phyloP scores from a whole-genome alignment of 169 alveolate species.

The Plasmodium chabaudi region DNA sequence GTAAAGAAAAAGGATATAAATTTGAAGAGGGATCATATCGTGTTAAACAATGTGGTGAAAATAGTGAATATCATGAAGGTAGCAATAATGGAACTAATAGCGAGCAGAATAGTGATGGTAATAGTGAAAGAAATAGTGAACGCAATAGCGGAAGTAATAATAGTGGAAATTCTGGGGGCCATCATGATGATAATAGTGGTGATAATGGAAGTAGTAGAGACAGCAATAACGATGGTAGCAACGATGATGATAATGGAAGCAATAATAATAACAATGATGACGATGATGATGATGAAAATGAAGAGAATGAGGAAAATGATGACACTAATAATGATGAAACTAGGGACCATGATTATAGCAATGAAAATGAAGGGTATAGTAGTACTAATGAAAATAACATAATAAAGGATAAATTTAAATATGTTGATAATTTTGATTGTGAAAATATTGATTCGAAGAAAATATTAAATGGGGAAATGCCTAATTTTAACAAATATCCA shows the following conservation, averaged over 20 bases:
- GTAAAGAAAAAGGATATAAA: constrained; percentile 10
- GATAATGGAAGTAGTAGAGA: constrained; percentile 1
- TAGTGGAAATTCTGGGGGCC: not conserved
- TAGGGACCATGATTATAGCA: constrained; percentile 36
- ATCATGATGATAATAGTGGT: not conserved
- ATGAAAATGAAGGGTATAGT: constrained; percentile 38
- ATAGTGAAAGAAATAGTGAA: not conserved
- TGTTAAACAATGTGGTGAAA: not conserved
- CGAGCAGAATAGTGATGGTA: not conserved
- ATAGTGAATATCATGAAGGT: not conserved
- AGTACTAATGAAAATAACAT: constrained; percentile 46
- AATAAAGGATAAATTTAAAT: constrained; percentile 35
- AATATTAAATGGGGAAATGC: constrained; percentile 15
- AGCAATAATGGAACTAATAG: constrained; percentile 3
- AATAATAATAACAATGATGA: not conserved
- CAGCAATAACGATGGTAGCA: constrained; percentile 1
- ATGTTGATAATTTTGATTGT: constrained; percentile 28
- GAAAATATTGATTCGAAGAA: constrained; percentile 23
- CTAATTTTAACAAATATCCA: constrained; percentile 15
- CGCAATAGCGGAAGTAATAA: not conserved
- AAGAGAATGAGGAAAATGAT: constrained; percentile 3
- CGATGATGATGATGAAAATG: constrained; percentile 5
- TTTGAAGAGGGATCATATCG: not conserved
- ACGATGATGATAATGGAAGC: not conserved
- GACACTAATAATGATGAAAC: constrained; percentile 44